Evolutionary conservation across 2,329 filamentous ascomycete species (phyloP), one percentile per base, ranked within the genome.

Genomic region (Beauveria asiatica): DNA sequence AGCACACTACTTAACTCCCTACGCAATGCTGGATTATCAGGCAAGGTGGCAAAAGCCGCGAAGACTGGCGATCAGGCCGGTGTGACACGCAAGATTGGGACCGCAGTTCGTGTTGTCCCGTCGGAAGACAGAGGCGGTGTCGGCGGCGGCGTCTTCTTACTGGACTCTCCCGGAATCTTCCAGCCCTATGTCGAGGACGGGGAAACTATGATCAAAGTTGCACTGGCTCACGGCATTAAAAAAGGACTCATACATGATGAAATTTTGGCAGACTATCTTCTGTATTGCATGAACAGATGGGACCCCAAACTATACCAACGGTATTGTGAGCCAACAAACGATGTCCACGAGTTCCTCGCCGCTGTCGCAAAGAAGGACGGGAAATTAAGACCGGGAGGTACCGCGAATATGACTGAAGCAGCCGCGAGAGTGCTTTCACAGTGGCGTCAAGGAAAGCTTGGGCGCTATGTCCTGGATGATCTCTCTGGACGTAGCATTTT

Each of bases 101-200:
- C 84, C 5, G 85, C 89, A 0, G 92, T 99, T 30, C 93, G 94
- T 68, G 88, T 99, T 64, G 68, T 83, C 59, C 66, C 70, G 23
- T 60, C 70, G 1, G 69, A 67, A 75, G 80, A 74, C 64, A 75
- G 67, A 62, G 76, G 72, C 19, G 73, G 68, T 3, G 67, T 78
- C 23, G 79, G 78, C 25, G 78, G 82, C 49, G 87, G 87, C 48
- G 87, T 96, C 5, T 96, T 94, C 71, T 76, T 97, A 48, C 78
- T 96, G 52, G 94, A 99, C 74, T 97, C 93, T 0, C 94, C 94
- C 0, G 94, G 94, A 52, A 92, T 99, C 9, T 99, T 97, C 73
- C 84, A 97, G 62, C 94, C 94, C 0, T 96, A 96, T 71, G 88
- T 97, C 30, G 83, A 87, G 0, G 84, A 95, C 68, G 82, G 89